Conservation (phyloP, 78 protist genomes). For the Dictyostelium firmibasis region DNA sequence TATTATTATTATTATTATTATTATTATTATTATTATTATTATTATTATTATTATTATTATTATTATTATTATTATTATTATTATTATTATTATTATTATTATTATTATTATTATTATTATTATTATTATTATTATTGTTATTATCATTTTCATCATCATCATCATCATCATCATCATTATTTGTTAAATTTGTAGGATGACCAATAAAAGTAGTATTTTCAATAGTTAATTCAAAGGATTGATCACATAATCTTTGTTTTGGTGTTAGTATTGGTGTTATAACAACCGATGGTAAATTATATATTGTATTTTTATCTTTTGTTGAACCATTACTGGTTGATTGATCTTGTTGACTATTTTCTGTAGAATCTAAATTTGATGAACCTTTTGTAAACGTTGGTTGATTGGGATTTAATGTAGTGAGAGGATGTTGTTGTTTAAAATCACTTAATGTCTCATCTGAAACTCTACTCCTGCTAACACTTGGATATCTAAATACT, state of each 20-base stretch:
- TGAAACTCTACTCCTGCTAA: constrained; percentile 61
- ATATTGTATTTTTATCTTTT: constrained; percentile 17
- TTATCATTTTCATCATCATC: neutral
- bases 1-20: neutral
- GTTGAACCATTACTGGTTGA: neutral
- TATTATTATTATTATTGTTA: neutral
- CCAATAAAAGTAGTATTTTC: constrained; percentile 65
- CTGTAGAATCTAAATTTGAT: neutral
- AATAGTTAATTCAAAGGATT: constrained; percentile 62
- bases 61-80: neutral
- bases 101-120: neutral
- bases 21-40: neutral
- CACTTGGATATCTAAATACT: constrained; percentile 77
- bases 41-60: neutral
- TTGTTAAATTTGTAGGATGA: constrained; percentile 50
- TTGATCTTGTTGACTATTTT: neutral
- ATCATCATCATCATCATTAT: constrained; percentile 28
- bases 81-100: constrained; percentile 1
- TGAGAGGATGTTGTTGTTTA: constrained; percentile 66
- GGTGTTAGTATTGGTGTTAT: constrained; percentile 75
- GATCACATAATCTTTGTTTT: constrained; percentile 71
- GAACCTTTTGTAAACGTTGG: neutral
- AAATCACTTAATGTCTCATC: constrained; percentile 77
- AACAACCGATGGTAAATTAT: constrained; percentile 76
- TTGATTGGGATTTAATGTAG: constrained; percentile 18